A percentile compares a stretch with the other conserved stretches of the same genome.
Evolutionary conservation across 1,284 basidiomycete species (phyloP).

Genomic region (Fomitopsis pinicola): DNA sequence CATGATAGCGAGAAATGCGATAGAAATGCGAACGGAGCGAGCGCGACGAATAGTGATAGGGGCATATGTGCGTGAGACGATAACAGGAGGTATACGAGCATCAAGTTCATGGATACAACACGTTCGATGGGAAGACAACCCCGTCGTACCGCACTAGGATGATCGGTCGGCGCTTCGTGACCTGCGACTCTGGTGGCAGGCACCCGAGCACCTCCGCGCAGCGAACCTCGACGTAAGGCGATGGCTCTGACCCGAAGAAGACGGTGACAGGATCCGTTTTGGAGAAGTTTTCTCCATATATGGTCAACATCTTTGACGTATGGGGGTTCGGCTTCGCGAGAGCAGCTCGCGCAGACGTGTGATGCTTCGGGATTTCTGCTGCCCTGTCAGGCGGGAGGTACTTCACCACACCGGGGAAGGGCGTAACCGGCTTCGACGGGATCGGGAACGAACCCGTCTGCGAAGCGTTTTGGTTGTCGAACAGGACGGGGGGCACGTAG

Average conservation of each 20-base stretch:
- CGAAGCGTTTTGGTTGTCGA: constrained; percentile 67
- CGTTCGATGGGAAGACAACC: constrained; percentile 86
- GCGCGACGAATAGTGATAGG: not conserved
- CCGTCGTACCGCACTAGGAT: constrained; percentile 87
- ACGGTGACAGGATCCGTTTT: constrained; percentile 75
- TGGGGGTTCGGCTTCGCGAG: constrained; percentile 71
- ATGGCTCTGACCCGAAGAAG: constrained; percentile 88
- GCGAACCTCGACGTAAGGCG: constrained; percentile 82
- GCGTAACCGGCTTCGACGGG: constrained; percentile 79
- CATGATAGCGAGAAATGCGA: constrained; percentile 9
- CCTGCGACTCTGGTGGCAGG: constrained; percentile 63
- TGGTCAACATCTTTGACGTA: constrained; percentile 72
- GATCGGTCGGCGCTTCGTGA: constrained; percentile 70
- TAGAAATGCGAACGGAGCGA: constrained; percentile 7
- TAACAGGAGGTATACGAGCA: constrained; percentile 3
- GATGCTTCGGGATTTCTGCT: constrained; percentile 65
- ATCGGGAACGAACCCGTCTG: constrained; percentile 68
- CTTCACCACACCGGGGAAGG: constrained; percentile 81
- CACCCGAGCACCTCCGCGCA: constrained; percentile 86
- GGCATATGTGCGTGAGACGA: constrained; percentile 2
- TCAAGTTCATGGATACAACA: constrained; percentile 68
- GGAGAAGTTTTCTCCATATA: constrained; percentile 88
- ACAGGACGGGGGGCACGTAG: constrained; percentile 82
- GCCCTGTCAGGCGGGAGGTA: constrained; percentile 83
- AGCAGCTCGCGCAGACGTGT: constrained; percentile 60